Evolutionary conservation across 495 filamentous ascomycete species (phyloP), one percentile per base, ranked within the genome.

Genomic region (Pseudotulostoma volvatum): DNA sequence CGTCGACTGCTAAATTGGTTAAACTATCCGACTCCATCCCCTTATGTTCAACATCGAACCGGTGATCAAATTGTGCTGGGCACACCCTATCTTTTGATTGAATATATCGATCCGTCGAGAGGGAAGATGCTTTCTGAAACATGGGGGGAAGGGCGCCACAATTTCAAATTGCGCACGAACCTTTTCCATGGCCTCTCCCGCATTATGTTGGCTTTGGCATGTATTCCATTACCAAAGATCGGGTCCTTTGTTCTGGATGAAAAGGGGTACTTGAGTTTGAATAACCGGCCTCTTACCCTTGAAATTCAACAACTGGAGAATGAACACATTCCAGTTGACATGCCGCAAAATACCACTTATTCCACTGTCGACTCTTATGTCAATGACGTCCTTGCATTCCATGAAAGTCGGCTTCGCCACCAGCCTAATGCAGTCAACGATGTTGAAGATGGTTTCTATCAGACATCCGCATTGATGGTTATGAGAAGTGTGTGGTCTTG

Each of bases 61-160:
- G 35, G 34, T 18, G 25, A 39, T 9, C 33, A 44, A 14, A 38
- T 23, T 23, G 8, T 17, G 2, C 14, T 48, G 3, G 21, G 36
- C 9, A 36, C 41, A 15, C 41, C 39, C 31, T 61, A 64, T 43
- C 38, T 61, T 31, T 30, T 63, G 18, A 47, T 61, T 25, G 56
- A 63, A 34, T 53, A 57, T 41, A 51, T 59, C 34, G 38, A 53
- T 5, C 39, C 11, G 30, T 40, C 40, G 16, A 13, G 37, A 36
- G 54, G 57, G 20, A 39, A 41, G 34, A 54, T 60, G 53, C 55
- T 64, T 37, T 61, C 56, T 0, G 31, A 40, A 18, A 51, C 46
- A n/a, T 60, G 56, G 59, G 31, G 48, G 7, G 40, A 50, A 30
- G 37, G 44, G 15, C 44, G 49, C 14, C 32, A 48, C 37, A 38